Conservation (phyloP, 225 moss, liverwort and hornwort species). For the Polytrichum commune region DNA sequence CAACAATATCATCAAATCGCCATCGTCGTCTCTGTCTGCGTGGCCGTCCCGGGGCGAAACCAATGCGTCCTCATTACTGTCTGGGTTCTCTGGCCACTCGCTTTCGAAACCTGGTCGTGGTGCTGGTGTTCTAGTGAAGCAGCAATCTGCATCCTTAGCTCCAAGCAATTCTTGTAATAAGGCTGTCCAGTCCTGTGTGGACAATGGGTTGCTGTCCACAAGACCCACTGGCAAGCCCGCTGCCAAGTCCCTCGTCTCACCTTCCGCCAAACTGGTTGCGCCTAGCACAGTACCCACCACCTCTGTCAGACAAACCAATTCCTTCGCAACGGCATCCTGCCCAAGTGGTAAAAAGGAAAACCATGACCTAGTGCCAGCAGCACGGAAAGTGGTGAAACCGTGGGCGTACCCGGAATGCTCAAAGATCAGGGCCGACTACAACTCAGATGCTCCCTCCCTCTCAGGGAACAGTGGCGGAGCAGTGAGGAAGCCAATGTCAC, state of each 20-base stretch:
- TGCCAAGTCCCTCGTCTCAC: slow-evolving; percentile 16
- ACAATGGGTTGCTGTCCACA: slow-evolving; percentile 16
- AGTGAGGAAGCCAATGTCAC: slow-evolving; percentile 23
- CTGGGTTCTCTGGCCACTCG: slow-evolving; percentile 8
- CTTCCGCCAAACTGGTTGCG: slow-evolving; percentile 4
- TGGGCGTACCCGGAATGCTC: slow-evolving; percentile 20
- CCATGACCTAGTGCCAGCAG: slow-evolving; percentile 10
- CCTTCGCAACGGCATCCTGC: slow-evolving; percentile 21
- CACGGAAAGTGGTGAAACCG: slow-evolving; percentile 11
- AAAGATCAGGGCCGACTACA: slow-evolving; percentile 23
- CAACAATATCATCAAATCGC: not conserved
- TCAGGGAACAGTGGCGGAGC: slow-evolving; percentile 8
- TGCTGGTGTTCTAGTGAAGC: too few relatives aligned
- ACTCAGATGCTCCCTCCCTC: slow-evolving; percentile 19
- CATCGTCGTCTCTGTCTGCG: not conserved
- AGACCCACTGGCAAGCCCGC: slow-evolving; percentile 14
- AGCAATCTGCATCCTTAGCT: slow-evolving; percentile 21
- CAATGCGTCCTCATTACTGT: too few relatives aligned
- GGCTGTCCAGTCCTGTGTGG: slow-evolving; percentile 9
- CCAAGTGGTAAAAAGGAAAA: slow-evolving; percentile 33
- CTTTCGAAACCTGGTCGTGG: slow-evolving; percentile 15
- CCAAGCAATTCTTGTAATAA: slow-evolving; percentile 17
- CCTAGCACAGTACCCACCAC: slow-evolving; percentile 8
- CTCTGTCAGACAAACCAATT: slow-evolving; percentile 14
- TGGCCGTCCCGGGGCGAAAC: not conserved